Base-by-base conservation (phyloP, 345 rosid species). In the Erysimum cheiranthoides region DNA sequence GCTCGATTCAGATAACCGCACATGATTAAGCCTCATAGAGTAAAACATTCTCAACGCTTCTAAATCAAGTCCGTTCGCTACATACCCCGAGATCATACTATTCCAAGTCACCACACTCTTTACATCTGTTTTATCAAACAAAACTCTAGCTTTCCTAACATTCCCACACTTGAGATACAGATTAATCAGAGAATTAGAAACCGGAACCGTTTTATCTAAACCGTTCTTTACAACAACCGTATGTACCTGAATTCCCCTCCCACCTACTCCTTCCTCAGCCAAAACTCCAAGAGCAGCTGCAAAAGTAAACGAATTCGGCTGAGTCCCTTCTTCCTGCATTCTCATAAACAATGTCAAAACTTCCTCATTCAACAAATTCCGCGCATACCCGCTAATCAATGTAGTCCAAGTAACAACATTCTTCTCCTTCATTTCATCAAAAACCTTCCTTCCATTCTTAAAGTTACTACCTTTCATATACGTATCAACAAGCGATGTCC, bases 361-460 rank as follows among this genome's bases (percentile, higher is more conserved):
- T 66, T 77, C 85, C 10, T 62, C 78, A 61, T 84, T 84, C 71
- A 78, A 34, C 50, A 87, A 86, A 61, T 79, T 83, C 27, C 74
- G 69, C 0, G 88, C 87, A 71, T 87, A 91, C 59, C 97, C 96
- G 0, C 85, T 65, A 14, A 93, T 81, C 88, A 93, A 57, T 2
- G 97, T 86, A 61, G 98, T 93, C 97, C 98, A 93, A 40, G 94
- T 88, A 59, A 93, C 93, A 59, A 90, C 96, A 78, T 91, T 91
- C 63, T 68, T 87, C 63, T 75, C 81, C 21, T 64, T 83, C 96
- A 87, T 83, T 30, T 85, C 83, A 66, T 94, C 85, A 66, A 94
- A 90, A 43, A 82, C 84, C 73, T 69, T 81, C 73, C 78, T 88
- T 36, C 93, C 97, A 74, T 86, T 85, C 3, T 61, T 79, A 47